Conservation (phyloP, 345 rosid species). For the Acer saccharum region DNA sequence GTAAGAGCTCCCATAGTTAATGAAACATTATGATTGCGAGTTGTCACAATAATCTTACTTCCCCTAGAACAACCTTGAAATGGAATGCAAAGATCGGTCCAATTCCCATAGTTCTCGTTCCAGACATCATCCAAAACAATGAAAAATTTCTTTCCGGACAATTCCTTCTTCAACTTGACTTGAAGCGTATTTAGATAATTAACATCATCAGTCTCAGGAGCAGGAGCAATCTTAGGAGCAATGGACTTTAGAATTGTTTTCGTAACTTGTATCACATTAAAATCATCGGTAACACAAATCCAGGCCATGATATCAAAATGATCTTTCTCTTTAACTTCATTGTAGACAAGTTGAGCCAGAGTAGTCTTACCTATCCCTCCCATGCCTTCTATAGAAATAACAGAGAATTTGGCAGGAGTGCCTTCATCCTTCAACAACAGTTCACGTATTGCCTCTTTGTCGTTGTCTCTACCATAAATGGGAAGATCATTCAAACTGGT, state of each 20-base stretch:
- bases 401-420: background rate
- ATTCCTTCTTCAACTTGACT: background rate
- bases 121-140: slow-evolving; percentile 33
- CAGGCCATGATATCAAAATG: slow-evolving; percentile 9
- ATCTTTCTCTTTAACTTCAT: background rate
- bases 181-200: slow-evolving; percentile 14
- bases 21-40: background rate
- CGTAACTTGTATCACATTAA: background rate
- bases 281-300: slow-evolving; percentile 18
- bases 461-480: slow-evolving; percentile 23
- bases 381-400: slow-evolving; percentile 28
- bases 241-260: background rate
- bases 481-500: slow-evolving; percentile 15
- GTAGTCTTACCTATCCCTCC: slow-evolving; percentile 33
- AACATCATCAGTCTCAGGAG: rapidly evolving
- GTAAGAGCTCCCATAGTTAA: rapidly evolving
- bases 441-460: slow-evolving; percentile 10
- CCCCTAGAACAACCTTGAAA: background rate
- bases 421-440: background rate
- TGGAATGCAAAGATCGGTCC: background rate
- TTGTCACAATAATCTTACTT: slow-evolving; percentile 14
- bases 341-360: slow-evolving; percentile 22
- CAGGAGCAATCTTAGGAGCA: no score
- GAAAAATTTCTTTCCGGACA: slow-evolving; percentile 14
- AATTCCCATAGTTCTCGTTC: slow-evolving; percentile 7